A percentile compares a stretch with the other conserved stretches of the same genome.
Conservation (phyloP, 768 basidiomycete species). For the Podaxis sp. region DNA sequence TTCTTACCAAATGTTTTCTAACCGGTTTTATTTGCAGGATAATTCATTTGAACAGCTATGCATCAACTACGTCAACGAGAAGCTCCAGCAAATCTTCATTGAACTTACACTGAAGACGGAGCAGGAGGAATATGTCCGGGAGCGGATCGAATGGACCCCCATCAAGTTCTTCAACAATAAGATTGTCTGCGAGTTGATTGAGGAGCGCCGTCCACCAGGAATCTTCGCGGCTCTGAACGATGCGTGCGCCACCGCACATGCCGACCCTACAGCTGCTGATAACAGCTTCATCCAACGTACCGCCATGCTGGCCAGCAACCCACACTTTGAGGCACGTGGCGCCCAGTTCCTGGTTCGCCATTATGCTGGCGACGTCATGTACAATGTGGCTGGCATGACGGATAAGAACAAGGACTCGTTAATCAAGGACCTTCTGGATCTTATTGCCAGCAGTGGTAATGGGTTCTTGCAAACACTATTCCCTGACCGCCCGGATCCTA, state of each 20-base stretch:
- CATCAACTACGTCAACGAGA: constrained; percentile 99
- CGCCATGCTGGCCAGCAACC: constrained; percentile 74
- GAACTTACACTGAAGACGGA: constrained; percentile 98
- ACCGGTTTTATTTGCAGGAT: constrained; percentile 49
- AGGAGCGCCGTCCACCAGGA: constrained; percentile 93
- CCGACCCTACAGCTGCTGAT: constrained; percentile 94
- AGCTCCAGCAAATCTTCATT: constrained; percentile 99
- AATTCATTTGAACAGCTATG: constrained; percentile 98
- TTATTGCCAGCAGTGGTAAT: constrained; percentile 79
- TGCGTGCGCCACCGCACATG: constrained; percentile 98
- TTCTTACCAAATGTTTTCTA: not conserved
- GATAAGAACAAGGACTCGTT: constrained; percentile 99
- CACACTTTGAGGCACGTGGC: constrained; percentile 95
- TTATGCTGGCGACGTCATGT: constrained; percentile 98
- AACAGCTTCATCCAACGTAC: constrained; percentile 95
- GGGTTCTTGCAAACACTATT: constrained; percentile 87
- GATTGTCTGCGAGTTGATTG: constrained; percentile 97
- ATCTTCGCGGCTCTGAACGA: constrained; percentile 98
- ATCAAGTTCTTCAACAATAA: constrained; percentile 99
- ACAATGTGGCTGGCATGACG: constrained; percentile 97
- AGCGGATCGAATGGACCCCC: constrained; percentile 99
- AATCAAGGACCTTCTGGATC: constrained; percentile 91
- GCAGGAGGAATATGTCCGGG: constrained; percentile 97
- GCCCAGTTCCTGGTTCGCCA: constrained; percentile 93
- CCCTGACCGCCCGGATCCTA: constrained; percentile 92